Base-by-base conservation (phyloP, 495 filamentous ascomycete genomes). In the Talaromyces thailandensis region DNA sequence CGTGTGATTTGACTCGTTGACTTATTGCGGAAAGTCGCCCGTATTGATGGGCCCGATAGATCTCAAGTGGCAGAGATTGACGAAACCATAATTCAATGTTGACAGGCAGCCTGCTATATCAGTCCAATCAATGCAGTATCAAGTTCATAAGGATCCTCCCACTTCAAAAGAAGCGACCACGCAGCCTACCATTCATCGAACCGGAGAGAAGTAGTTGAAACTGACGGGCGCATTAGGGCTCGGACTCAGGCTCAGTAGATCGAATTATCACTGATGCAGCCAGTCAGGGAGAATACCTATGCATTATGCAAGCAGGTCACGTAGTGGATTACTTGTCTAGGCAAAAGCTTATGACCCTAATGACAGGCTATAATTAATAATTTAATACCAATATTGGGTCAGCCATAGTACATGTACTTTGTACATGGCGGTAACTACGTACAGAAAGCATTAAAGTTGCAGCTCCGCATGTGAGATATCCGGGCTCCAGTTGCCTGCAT, bases 401-500 rank as follows among this genome's bases (percentile, higher is more conserved):
- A 23, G 24, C 12, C 8, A 9, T 25, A 26, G 4, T 40, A 16
- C 35, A 40, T 21, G n/a, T n/a, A n/a, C n/a, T n/a, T n/a, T n/a
- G n/a, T n/a, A n/a, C n/a, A n/a, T n/a, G n/a, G n/a, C n/a, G n/a
- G n/a, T n/a, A n/a, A n/a, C n/a, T n/a, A n/a, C n/a, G n/a, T n/a
- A n/a, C n/a, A n/a, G n/a, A n/a, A 16, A 40, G 35, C 16, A 40
- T 55, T 55, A 26, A 26, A 55, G 51, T 55, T 55, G 23, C 12
- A 26, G 51, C 23, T 55, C 51, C 51, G 28, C 26, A 55, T 55
- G 24, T 26, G 21, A 55, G 51, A 55, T 55, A 25, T 12, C 51
- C 51, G 51, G 51, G 51, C 51, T 55, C 51, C 51, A 55, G 51
- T 55, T 28, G 51, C 21, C 12, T 55, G 51, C 51, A 55, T 55